Evolutionary conservation across 1,284 basidiomycete genomes (phyloP).

Genomic region (Cystobasidium pallidum): DNA sequence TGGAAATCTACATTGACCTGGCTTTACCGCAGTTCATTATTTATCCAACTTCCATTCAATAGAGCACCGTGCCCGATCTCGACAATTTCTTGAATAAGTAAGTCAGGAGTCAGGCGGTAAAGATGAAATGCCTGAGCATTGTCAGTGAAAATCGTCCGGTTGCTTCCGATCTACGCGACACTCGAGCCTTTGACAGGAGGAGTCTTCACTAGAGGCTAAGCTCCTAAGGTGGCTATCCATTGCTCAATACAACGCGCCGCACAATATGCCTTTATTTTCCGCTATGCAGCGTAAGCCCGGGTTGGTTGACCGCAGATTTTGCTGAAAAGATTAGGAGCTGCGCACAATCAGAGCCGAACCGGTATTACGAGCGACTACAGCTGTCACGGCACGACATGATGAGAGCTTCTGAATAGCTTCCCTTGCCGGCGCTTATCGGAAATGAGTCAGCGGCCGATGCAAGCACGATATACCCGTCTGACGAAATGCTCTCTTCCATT

Average conservation of each 20-base stretch:
- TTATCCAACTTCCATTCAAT: conserved; percentile 17
- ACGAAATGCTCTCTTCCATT: conserved; percentile 16
- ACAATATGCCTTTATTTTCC: conserved; percentile 15
- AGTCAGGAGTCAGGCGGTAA: conserved; percentile 10
- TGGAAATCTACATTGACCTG: conserved; percentile 14
- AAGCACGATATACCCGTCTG: conserved; percentile 12
- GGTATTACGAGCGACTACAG: conserved; percentile 15
- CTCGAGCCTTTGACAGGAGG: conserved; percentile 12
- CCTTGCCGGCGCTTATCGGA: conserved; percentile 14
- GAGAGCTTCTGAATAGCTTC: conserved; percentile 12
- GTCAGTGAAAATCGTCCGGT: conserved; percentile 10
- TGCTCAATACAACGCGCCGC: conserved; percentile 15
- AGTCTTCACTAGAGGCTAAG: conserved; percentile 13
- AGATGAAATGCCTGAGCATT: conserved; percentile 16
- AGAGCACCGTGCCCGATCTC: conserved; percentile 14
- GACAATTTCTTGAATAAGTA: conserved; percentile 15
- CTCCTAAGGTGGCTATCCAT: conserved; percentile 15
- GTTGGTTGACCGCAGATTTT: conserved; percentile 9
- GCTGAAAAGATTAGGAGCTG: conserved; percentile 7
- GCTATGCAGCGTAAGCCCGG: conserved; percentile 12
- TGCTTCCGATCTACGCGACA: conserved; percentile 15
- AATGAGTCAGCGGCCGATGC: conserved; percentile 15
- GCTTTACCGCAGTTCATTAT: conserved; percentile 16
- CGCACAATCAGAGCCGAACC: conserved; percentile 15
- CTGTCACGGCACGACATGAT: conserved; percentile 13